phyloP scores from a whole-genome alignment of 2,329 filamentous ascomycete species.

The Monosporascus sp. region DNA sequence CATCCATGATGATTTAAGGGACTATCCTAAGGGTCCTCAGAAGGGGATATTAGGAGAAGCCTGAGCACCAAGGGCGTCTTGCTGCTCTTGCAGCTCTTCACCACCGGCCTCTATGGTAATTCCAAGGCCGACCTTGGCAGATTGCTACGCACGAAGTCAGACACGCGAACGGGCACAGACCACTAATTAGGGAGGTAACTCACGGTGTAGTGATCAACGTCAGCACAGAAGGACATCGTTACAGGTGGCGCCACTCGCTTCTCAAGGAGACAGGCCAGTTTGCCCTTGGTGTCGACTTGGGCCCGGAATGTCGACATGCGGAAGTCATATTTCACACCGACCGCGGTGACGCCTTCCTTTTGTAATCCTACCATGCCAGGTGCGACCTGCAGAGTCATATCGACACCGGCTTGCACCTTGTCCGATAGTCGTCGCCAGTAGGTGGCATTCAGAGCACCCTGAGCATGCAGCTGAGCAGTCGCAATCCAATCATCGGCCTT shows the following conservation, averaged over 20 bases:
- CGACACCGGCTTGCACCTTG: conserved; percentile 92
- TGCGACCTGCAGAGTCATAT: conserved; percentile 83
- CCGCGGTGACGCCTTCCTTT: conserved; percentile 84
- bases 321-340: conserved; percentile 98
- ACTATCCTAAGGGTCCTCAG: conserved; percentile 34
- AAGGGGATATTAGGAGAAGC: conserved; percentile 60
- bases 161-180: background rate
- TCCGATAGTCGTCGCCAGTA: conserved; percentile 94
- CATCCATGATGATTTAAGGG: background rate
- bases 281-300: conserved; percentile 92
- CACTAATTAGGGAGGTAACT: conserved; percentile 31
- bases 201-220: conserved; percentile 95
- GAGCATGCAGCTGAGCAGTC: conserved; percentile 81
- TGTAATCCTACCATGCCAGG: conserved; percentile 69
- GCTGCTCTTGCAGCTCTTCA: conserved; percentile 84
- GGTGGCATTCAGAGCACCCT: conserved; percentile 81
- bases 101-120: conserved; percentile 84
- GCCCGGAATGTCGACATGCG: conserved; percentile 91
- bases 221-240: conserved; percentile 89
- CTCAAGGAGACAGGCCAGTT: conserved; percentile 87
- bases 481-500: conserved; percentile 90
- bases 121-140: conserved; percentile 89
- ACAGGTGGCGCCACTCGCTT: conserved; percentile 93
- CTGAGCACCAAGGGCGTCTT: conserved; percentile 56
- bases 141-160: conserved; percentile 57